Percentiles rank a stretch among this genome's conserved stretches.
These are phyloP conservation scores for Turritis glabra DNA, from an alignment of 345 rosid species.

Conservation along the genomic window DNA sequence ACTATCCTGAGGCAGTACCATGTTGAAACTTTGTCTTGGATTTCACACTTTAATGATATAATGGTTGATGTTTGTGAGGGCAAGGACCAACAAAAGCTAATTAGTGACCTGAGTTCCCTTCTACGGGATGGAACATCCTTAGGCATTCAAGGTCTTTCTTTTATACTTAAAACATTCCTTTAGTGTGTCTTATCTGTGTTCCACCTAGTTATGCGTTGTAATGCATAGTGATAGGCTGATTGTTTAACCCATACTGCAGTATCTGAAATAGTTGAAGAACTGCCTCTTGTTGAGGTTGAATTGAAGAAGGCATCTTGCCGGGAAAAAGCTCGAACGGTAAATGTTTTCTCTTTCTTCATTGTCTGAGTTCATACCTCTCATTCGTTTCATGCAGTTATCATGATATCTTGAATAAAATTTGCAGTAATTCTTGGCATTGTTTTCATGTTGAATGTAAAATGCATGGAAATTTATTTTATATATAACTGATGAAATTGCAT, in stretches of 20 bases:
- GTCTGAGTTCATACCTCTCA: conserved; percentile 4
- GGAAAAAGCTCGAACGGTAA: conserved; percentile 70
- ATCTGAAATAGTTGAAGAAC: conserved; percentile 58
- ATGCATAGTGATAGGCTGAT: conserved; percentile 3
- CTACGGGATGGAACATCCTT: conserved; percentile 64
- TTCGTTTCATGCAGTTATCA: neutral
- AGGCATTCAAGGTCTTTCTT: conserved; percentile 66
- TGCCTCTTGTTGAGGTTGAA: conserved; percentile 73
- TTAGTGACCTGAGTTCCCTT: conserved; percentile 63
- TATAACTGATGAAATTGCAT: neutral
- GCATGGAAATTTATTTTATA: neutral
- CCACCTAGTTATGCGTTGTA: conserved; percentile 9
- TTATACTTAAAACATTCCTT: neutral
- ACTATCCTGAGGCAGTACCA: conserved; percentile 68
- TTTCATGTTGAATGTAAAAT: conserved; percentile 3
- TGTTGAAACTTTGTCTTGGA: conserved; percentile 58
- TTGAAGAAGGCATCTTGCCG: conserved; percentile 86
- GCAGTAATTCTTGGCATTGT: neutral
- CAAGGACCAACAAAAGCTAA: conserved; percentile 59
- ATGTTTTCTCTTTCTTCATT: neutral
- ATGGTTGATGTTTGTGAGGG: conserved; percentile 53
- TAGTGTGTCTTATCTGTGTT: neutral
- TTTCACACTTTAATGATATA: conserved; percentile 50
- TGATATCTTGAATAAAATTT: neutral
- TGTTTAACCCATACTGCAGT: conserved; percentile 6